Evolutionary conservation across 2,329 filamentous ascomycete species (phyloP), one percentile per base, ranked within the genome.

Genomic region (Byssoonygena ceratinophila): DNA sequence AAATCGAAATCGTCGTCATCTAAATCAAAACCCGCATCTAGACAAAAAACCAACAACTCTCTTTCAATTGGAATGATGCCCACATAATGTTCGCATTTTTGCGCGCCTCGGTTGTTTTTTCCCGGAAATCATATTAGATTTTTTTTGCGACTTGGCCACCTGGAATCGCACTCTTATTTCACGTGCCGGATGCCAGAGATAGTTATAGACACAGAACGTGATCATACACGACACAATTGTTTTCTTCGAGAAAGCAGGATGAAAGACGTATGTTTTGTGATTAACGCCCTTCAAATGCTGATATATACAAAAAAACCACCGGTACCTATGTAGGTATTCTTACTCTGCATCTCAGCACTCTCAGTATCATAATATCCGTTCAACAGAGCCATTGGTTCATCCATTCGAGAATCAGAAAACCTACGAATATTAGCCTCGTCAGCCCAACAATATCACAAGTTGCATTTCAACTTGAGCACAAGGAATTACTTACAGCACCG

Each of bases 401-500:
- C n/a, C 14, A 37, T 5, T 4, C 4, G 31, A 14, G 9, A 18
- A 23, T 51, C 18, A 51, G 29, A 51, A 51, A 14, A 51, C 49
- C 49, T 51, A 7, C n/a, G 27, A 37, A 37, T 27, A 14, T 51
- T 22, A 51, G 40, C 11, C 5, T 36, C 27, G 22, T 45, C n/a
- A 6, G n/a, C 14, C 16, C 14, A 20, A 32, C 3, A 16, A 27
- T 40, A 5, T 40, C n/a, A 6, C 36, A 20, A 14, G 4, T 36
- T 11, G 14, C 14, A n/a, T 36, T 36, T 40, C 18, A 23, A 11
- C 20, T 39, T 29, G 22, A 27, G 29, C 16, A 51, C 25, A 6
- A 50, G 16, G 29, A n/a, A 43, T 41, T 11, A 65, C 69, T 57
- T 60, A 97, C 91, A 40, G 90, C 92, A n/a, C 92, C 94, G 1